Base-by-base conservation (phyloP, 2,329 filamentous ascomycete genomes). In the Alternaria sp. region DNA sequence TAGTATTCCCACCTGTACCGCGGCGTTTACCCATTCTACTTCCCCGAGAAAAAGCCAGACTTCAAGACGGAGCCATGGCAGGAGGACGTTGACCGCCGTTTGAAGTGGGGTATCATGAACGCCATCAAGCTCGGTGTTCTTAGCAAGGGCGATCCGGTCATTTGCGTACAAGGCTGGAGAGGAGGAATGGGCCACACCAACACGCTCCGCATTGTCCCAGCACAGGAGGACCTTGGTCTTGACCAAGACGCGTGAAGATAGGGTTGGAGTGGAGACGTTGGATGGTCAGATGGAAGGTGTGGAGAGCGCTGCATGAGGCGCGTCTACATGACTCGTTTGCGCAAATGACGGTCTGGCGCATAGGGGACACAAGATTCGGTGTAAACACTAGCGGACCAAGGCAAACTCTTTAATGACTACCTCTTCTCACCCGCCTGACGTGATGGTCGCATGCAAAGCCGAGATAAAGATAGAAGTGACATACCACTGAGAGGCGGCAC, bases 11-110 rank as follows among this genome's bases (percentile, higher is more conserved):
- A 99, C 80, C 82, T 99, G 79, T 98, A 97, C 84, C 94, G 95
- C 77, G 95, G 95, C 72, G 94, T 99, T 63, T 99, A 97, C 79
- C 95, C 95, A 58, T 99, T 99, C 90, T 85, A 90, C 74, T 98
- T 97, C 86, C 87, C 90, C 53, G 91, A 97, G 84, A 81, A 83
- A 72, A 98, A 98, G 88, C 95, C 95, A 71, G 92, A 99, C 83
- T 99, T 98, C 82, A 86, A 85, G 78, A 87, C 90, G 80, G 87
- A 90, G 74, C 93, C 96, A 82, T 99, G 95, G 95, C 95, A 99
- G 84, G 93, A 98, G 84, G 94, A 99, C 81, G 95, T 99, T 71
- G 95, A 99, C 82, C 88, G 89, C 78, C 92, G 95, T 77, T 92
- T 99, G 80, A 97, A 94, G 86, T 99, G 94, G 93, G 95, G 92